phyloP scores from a whole-genome alignment of 495 filamentous ascomycete species.

The Podospora pseudopauciseta region DNA sequence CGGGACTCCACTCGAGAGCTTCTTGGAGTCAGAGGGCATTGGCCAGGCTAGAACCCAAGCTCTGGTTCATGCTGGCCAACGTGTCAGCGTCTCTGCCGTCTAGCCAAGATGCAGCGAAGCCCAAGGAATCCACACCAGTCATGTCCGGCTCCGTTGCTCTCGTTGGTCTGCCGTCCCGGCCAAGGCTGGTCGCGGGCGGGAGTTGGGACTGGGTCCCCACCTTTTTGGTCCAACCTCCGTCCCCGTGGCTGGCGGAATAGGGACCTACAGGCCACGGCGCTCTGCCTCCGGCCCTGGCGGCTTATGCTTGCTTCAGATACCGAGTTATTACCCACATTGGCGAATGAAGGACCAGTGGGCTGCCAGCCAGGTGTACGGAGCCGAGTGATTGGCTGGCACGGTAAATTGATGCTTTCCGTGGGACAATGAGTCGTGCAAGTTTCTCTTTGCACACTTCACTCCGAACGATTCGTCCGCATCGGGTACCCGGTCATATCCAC shows the following conservation, averaged over 20 bases:
- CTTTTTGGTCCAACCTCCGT: slow-evolving; percentile 6
- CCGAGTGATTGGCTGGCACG: background rate
- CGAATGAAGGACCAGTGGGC: background rate
- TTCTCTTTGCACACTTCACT: background rate
- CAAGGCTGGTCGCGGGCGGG: background rate
- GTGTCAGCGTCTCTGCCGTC: slow-evolving; percentile 6
- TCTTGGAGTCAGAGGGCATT: background rate
- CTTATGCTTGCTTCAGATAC: background rate
- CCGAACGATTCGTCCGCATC: background rate
- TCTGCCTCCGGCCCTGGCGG: background rate
- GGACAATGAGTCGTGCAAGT: background rate
- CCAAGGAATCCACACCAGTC: slow-evolving; percentile 4
- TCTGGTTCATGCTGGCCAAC: background rate
- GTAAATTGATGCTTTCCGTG: background rate
- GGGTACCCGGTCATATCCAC: slow-evolving; percentile 1
- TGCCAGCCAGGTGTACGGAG: background rate
- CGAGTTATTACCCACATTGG: background rate
- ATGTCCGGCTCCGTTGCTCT: slow-evolving; percentile 4
- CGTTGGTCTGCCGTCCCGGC: slow-evolving; percentile 4
- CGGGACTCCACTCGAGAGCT: slow-evolving; percentile 1
- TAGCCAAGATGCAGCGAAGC: slow-evolving; percentile 2
- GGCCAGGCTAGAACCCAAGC: background rate
- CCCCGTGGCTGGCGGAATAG: slow-evolving; percentile 1
- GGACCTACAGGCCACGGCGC: background rate
- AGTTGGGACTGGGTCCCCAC: background rate